Percentiles rank a stretch among this genome's conserved stretches.
These are phyloP conservation scores for Mollisia scopiformis DNA, from an alignment of 2,329 filamentous ascomycete genomes.

Conservation along the genomic window DNA sequence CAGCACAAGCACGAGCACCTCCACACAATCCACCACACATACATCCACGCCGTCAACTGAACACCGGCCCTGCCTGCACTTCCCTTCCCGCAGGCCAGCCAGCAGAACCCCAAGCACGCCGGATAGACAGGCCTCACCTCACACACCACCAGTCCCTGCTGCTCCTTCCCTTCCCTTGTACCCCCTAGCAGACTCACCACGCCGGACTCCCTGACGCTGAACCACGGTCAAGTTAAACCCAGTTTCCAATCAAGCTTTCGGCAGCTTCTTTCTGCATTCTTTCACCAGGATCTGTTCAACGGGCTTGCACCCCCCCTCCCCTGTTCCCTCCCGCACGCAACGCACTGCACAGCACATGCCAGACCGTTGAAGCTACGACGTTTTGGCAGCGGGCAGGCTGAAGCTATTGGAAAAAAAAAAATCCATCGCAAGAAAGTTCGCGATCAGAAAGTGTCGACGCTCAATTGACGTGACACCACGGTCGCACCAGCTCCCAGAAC, in stretches of 20 bases:
- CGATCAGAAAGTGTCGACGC: not conserved
- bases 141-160: not conserved
- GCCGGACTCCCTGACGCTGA: not conserved
- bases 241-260: constrained; percentile 24
- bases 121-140: not conserved
- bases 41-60: too few species aligned
- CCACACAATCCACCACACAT: not conserved
- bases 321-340: constrained; percentile 28
- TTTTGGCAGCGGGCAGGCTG: constrained; percentile 20
- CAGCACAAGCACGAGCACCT: not conserved
- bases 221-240: constrained; percentile 5
- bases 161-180: not conserved
- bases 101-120: not conserved
- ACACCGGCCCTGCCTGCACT: too few species aligned
- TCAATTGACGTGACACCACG: constrained; percentile 21
- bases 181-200: not conserved
- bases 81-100: not conserved
- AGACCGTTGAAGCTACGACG: constrained; percentile 29
- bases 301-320: constrained; percentile 26
- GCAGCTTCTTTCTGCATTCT: constrained; percentile 20
- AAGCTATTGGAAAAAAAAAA: constrained; percentile 32
- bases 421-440: not conserved
- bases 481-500: constrained; percentile 5
- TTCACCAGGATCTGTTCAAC: constrained; percentile 25
- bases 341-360: constrained; percentile 13